phyloP scores from a whole-genome alignment of 192 early-diverging fungal genomes.

The Phycomyces blakesleeanus region DNA sequence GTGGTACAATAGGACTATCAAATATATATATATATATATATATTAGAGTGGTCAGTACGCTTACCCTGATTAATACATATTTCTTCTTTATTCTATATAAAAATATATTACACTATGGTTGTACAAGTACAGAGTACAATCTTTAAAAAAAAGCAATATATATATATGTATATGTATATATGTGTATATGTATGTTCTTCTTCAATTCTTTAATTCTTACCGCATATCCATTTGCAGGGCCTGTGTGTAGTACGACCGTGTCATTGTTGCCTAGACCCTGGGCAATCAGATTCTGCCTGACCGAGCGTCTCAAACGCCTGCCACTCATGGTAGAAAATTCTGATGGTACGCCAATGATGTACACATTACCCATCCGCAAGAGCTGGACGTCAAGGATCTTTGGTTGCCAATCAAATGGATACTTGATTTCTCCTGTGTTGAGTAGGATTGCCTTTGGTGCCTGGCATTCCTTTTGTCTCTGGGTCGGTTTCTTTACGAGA shows the following conservation, averaged over 20 bases:
- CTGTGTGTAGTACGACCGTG: conserved; percentile 45
- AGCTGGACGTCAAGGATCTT: conserved; percentile 48
- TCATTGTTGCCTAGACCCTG: conserved; percentile 39
- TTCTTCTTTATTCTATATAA: no score
- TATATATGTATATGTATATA: conserved; percentile 7
- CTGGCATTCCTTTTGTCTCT: conserved; percentile 45
- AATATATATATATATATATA: not conserved
- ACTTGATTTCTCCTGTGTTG: conserved; percentile 50
- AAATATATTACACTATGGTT: no score
- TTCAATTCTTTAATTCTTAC: conserved; percentile 40
- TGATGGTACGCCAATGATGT: conserved; percentile 48
- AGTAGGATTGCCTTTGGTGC: conserved; percentile 53
- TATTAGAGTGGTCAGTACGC: not conserved
- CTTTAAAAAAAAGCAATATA: no score
- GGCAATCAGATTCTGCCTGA: conserved; percentile 26
- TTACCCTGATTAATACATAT: not conserved
- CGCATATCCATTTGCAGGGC: conserved; percentile 55
- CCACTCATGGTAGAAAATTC: conserved; percentile 68
- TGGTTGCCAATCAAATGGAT: conserved; percentile 51
- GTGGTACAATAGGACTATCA: conserved; percentile 44
- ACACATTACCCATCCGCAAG: conserved; percentile 35
- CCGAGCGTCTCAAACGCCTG: conserved; percentile 27
- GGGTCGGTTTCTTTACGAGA: conserved; percentile 17
- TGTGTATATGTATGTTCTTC: conserved; percentile 4
- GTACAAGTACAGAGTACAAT: no score